Percentiles rank a stretch among this genome's conserved stretches.
Evolutionary conservation across 768 basidiomycete species (phyloP).

Genomic region (Trametes sanguinea): DNA sequence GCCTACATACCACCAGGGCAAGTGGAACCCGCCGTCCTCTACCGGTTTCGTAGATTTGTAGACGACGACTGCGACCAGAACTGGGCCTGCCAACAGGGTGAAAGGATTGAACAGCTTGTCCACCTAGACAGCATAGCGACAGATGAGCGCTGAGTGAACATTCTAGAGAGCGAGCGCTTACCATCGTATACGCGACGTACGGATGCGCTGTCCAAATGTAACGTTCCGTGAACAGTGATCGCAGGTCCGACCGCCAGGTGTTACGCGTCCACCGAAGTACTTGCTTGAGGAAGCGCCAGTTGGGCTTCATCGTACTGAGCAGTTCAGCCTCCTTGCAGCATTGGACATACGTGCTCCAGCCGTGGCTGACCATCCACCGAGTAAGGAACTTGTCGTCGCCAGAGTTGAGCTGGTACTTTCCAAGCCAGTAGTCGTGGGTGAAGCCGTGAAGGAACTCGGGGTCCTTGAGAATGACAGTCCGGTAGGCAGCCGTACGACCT

Average conservation of each 20-base stretch:
- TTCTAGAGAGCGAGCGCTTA: conserved; percentile 34
- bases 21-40: conserved; percentile 71
- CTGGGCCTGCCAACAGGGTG: conserved; percentile 83
- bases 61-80: conserved; percentile 72
- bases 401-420: conserved; percentile 92
- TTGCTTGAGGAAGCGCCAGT: conserved; percentile 95
- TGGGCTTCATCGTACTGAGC: conserved; percentile 92
- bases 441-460: conserved; percentile 92
- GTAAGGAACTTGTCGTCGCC: conserved; percentile 96
- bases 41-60: conserved; percentile 76
- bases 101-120: conserved; percentile 87
- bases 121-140: conserved; percentile 45
- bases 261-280: conserved; percentile 92
- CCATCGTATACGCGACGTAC: conserved; percentile 85
- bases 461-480: conserved; percentile 93
- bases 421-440: conserved; percentile 92
- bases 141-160: conserved; percentile 10
- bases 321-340: conserved; percentile 84
- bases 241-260: conserved; percentile 89
- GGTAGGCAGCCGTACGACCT: conserved; percentile 90
- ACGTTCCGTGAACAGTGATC: conserved; percentile 86
- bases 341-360: conserved; percentile 94
- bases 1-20: conserved; percentile 73
- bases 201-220: conserved; percentile 88
- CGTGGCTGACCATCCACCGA: conserved; percentile 94